These are phyloP conservation scores for Yarrowia galli DNA, from an alignment of 1,139 yeast species.

Conservation along the genomic window DNA sequence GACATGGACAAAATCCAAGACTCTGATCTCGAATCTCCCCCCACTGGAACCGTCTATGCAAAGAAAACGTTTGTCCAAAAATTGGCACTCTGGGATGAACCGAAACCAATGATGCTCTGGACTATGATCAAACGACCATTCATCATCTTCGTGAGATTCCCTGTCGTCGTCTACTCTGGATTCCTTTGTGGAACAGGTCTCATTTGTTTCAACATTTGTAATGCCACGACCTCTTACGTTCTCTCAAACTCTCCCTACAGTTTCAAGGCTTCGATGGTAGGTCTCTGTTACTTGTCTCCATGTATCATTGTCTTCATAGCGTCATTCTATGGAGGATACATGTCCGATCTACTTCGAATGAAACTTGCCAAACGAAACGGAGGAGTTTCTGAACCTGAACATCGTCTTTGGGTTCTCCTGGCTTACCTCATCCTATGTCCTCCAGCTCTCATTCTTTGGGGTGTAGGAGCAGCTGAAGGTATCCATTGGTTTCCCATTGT, in stretches of 20 bases:
- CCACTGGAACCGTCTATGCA: slow-evolving; percentile 1
- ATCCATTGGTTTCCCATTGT: slow-evolving; percentile 63
- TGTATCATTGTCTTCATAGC: slow-evolving; percentile 75
- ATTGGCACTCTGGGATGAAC: slow-evolving; percentile 51
- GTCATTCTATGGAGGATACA: slow-evolving; percentile 73
- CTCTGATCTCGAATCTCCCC: slow-evolving; percentile 1
- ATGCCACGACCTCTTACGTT: slow-evolving; percentile 65
- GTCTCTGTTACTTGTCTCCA: slow-evolving; percentile 79
- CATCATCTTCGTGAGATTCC: slow-evolving; percentile 53
- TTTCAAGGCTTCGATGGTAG: slow-evolving; percentile 72
- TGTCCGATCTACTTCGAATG: slow-evolving; percentile 68
- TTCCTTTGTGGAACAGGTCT: slow-evolving; percentile 69
- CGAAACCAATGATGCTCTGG: slow-evolving; percentile 42
- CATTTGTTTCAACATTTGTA: slow-evolving; percentile 61
- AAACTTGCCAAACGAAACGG: slow-evolving; percentile 71
- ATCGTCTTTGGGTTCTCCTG: slow-evolving; percentile 70
- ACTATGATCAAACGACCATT: slow-evolving; percentile 45
- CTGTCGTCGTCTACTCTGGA: slow-evolving; percentile 69
- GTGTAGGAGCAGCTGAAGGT: slow-evolving; percentile 72
- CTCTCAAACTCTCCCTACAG: slow-evolving; percentile 64
- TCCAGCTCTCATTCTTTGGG: slow-evolving; percentile 75
- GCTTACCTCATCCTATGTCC: slow-evolving; percentile 73
- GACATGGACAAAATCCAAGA: background rate
- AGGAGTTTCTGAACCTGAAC: slow-evolving; percentile 80
- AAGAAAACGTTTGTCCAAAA: slow-evolving; percentile 47